Conservation (phyloP, 169 alveolate species). For the Cryptosporidium viatorum region DNA sequence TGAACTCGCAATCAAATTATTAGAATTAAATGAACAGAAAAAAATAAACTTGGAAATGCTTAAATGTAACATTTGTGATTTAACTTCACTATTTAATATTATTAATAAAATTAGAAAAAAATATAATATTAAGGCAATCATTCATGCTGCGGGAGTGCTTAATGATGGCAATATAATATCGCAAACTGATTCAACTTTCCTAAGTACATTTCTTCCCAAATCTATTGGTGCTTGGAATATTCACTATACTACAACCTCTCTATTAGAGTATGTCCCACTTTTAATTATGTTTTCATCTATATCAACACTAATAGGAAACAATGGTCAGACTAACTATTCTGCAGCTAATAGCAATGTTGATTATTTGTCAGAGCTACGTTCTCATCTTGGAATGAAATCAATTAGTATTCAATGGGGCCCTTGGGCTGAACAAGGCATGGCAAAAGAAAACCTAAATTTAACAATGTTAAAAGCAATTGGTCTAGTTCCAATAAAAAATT, state of each 20-base stretch:
- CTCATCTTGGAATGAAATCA: constrained; percentile 77
- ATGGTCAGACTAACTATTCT: constrained; percentile 82
- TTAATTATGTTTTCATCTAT: constrained; percentile 81
- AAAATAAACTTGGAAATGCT: constrained; percentile 41
- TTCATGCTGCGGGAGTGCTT: constrained; percentile 83
- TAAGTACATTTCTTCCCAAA: constrained; percentile 80
- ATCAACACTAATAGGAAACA: constrained; percentile 81
- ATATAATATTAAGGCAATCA: constrained; percentile 72
- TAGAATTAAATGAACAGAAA: not conserved
- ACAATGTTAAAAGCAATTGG: constrained; percentile 32
- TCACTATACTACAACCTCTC: constrained; percentile 76
- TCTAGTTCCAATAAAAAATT: constrained; percentile 12
- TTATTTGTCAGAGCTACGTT: constrained; percentile 78
- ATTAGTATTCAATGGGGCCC: constrained; percentile 85
- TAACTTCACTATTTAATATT: not conserved
- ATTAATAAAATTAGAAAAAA: not conserved
- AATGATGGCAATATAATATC: constrained; percentile 76
- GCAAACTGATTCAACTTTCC: constrained; percentile 75
- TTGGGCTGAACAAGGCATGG: constrained; percentile 82
- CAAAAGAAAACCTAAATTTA: constrained; percentile 36
- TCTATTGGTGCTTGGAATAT: constrained; percentile 83
- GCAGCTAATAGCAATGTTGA: constrained; percentile 83
- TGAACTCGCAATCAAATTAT: not conserved
- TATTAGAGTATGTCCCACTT: constrained; percentile 46
- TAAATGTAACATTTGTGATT: constrained; percentile 19